These are phyloP conservation scores for Kuraishia borneana DNA, from an alignment of 805 yeast species.

Conservation along the genomic window DNA sequence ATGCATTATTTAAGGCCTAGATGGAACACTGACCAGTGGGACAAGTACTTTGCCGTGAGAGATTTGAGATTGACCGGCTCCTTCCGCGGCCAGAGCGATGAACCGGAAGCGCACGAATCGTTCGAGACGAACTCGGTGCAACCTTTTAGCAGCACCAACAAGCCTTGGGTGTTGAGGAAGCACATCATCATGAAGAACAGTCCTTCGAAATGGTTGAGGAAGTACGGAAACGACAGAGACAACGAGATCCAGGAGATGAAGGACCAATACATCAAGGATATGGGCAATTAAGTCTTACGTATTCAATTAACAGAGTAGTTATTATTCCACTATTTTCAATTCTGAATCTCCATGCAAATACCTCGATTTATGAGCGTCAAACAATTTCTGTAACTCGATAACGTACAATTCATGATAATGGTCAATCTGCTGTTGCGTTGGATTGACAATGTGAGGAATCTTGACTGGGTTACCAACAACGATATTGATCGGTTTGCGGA, in stretches of 20 bases:
- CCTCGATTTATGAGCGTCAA: constrained; percentile 50
- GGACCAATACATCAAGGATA: constrained; percentile 22
- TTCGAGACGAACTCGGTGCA: constrained; percentile 59
- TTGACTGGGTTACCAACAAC: constrained; percentile 63
- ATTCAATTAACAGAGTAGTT: neutral
- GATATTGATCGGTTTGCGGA: constrained; percentile 65
- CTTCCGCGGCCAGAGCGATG: constrained; percentile 55
- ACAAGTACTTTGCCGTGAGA: constrained; percentile 49
- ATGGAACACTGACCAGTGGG: constrained; percentile 42
- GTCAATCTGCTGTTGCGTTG: constrained; percentile 38
- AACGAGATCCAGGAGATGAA: constrained; percentile 19
- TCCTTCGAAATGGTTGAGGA: constrained; percentile 23
- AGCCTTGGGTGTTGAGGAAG: constrained; percentile 26
- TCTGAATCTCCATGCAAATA: constrained; percentile 40
- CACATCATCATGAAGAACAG: constrained; percentile 27
- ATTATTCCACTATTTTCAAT: constrained; percentile 30
- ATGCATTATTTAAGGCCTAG: constrained; percentile 45
- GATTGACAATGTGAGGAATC: constrained; percentile 37
- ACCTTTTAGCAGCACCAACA: constrained; percentile 18
- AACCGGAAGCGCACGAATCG: constrained; percentile 61
- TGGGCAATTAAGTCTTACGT: constrained; percentile 14
- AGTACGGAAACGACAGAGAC: constrained; percentile 20
- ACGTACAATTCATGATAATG: constrained; percentile 66
- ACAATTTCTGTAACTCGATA: constrained; percentile 49
- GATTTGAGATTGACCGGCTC: constrained; percentile 71